phyloP scores from a whole-genome alignment of 176 grass and related monocot species.

The Urochloa ruziziensis region DNA sequence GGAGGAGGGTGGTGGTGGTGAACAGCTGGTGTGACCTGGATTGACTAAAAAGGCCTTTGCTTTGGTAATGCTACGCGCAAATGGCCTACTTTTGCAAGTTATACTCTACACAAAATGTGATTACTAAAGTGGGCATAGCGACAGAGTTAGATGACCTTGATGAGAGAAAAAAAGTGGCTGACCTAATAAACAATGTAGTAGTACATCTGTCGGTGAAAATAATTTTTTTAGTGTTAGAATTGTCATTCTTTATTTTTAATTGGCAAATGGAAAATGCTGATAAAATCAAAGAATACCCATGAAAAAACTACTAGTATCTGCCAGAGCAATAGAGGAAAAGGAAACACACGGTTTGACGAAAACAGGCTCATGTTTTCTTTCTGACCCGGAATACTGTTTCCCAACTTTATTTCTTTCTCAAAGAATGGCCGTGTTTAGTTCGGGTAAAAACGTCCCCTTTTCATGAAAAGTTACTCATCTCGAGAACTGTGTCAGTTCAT shows the following conservation, averaged over 20 bases:
- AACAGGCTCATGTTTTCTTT: too few species aligned
- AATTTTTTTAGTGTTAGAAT: not conserved
- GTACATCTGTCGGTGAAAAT: not conserved
- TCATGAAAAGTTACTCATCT: too few species aligned
- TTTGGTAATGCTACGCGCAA: not conserved
- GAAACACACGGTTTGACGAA: not conserved
- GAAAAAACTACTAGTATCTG: not conserved
- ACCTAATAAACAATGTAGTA: not conserved
- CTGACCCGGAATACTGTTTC: too few species aligned
- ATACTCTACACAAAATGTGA: not conserved
- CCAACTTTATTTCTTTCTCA: too few species aligned
- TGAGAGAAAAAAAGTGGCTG: not conserved
- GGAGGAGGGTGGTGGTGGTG: not conserved
- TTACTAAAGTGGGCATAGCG: not conserved
- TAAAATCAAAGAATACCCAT: not conserved
- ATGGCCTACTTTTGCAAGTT: not conserved
- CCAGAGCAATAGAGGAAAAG: not conserved
- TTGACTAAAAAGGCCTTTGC: slow-evolving; percentile 6
- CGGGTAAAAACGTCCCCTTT: too few species aligned
- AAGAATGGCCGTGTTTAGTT: too few species aligned
- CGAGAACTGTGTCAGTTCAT: too few species aligned
- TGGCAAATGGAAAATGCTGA: not conserved
- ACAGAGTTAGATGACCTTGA: not conserved
- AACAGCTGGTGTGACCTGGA: slow-evolving; percentile 53
- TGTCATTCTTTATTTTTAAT: not conserved